Percentiles rank a stretch among this genome's conserved stretches.
These are phyloP conservation scores for Exophiala spinifera DNA, from an alignment of 2,329 filamentous ascomycete species.

Conservation along the genomic window DNA sequence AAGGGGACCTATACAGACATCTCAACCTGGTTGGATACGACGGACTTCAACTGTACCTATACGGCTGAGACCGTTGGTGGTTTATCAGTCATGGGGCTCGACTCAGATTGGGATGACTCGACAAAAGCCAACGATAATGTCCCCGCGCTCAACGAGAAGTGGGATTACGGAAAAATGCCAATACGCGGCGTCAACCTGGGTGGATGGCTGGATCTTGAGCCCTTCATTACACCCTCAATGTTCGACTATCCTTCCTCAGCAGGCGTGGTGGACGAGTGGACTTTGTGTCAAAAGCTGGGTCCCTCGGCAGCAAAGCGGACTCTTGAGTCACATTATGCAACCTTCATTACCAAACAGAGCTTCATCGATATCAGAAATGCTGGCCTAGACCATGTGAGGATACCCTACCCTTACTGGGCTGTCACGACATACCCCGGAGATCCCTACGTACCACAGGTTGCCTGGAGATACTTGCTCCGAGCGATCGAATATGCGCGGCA, in stretches of 20 bases:
- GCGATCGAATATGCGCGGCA: conserved; percentile 92
- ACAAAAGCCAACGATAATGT: conserved; percentile 73
- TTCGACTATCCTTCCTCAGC: conserved; percentile 65
- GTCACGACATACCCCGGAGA: conserved; percentile 80
- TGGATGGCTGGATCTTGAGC: conserved; percentile 90
- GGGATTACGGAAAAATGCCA: conserved; percentile 74
- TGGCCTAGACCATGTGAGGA: conserved; percentile 93
- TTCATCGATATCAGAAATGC: conserved; percentile 82
- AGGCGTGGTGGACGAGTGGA: conserved; percentile 84
- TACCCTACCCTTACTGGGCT: conserved; percentile 94
- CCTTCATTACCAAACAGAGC: conserved; percentile 78
- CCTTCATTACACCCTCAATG: conserved; percentile 90
- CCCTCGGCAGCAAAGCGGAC: conserved; percentile 54
- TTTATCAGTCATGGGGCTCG: conserved; percentile 86
- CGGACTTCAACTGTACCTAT: conserved; percentile 91
- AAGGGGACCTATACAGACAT: conserved; percentile 80
- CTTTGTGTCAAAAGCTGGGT: conserved; percentile 69
- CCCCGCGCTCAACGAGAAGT: conserved; percentile 70
- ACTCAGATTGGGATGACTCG: conserved; percentile 81
- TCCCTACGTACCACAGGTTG: conserved; percentile 79
- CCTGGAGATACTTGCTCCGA: conserved; percentile 90
- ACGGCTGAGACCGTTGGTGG: conserved; percentile 80
- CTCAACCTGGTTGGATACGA: conserved; percentile 85
- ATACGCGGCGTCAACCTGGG: conserved; percentile 90
- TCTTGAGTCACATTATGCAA: conserved; percentile 83